These are phyloP conservation scores for Drechslerella coelobrocha DNA, from an alignment of 2,329 filamentous ascomycete genomes.

Conservation along the genomic window DNA sequence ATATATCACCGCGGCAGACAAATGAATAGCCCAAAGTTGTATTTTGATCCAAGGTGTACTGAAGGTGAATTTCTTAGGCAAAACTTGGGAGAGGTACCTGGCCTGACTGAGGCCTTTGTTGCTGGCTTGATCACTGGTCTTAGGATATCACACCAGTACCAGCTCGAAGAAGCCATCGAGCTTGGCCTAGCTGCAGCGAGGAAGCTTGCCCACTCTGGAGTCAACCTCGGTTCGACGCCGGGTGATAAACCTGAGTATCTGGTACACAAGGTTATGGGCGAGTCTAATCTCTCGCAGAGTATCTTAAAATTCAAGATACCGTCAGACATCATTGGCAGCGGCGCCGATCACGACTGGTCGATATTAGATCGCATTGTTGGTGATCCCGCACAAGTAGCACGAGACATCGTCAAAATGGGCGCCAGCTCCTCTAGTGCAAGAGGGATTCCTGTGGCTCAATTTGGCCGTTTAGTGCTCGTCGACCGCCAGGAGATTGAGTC, in stretches of 20 bases:
- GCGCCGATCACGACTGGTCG: constrained; percentile 31
- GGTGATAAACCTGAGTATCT: constrained; percentile 11
- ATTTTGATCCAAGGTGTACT: constrained; percentile 21
- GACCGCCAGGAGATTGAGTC: constrained; percentile 43
- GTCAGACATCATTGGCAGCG: constrained; percentile 33
- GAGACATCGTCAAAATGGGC: constrained; percentile 25
- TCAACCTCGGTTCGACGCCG: neutral
- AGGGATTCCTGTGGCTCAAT: constrained; percentile 31
- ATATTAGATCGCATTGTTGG: constrained; percentile 35
- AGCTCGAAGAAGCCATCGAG: constrained; percentile 32
- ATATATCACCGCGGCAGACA: constrained; percentile 36
- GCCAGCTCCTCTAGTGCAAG: constrained; percentile 11
- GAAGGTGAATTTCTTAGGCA: constrained; percentile 38
- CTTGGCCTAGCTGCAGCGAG: constrained; percentile 17
- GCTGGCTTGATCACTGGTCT: constrained; percentile 22
- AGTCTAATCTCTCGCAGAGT: neutral
- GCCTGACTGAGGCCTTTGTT: constrained; percentile 32
- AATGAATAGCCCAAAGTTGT: constrained; percentile 32
- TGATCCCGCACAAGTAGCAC: constrained; percentile 29
- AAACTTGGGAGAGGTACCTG: constrained; percentile 25
- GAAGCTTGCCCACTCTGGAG: constrained; percentile 15
- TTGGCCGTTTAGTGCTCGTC: constrained; percentile 26
- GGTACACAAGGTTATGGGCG: constrained; percentile 8
- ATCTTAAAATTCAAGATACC: constrained; percentile 34
- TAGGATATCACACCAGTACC: constrained; percentile 1